A percentile compares a stretch with the other conserved stretches of the same genome.
Evolutionary conservation across 371 early-diverging fungal genomes (phyloP).

Genomic region (Parasitella parasitica): DNA sequence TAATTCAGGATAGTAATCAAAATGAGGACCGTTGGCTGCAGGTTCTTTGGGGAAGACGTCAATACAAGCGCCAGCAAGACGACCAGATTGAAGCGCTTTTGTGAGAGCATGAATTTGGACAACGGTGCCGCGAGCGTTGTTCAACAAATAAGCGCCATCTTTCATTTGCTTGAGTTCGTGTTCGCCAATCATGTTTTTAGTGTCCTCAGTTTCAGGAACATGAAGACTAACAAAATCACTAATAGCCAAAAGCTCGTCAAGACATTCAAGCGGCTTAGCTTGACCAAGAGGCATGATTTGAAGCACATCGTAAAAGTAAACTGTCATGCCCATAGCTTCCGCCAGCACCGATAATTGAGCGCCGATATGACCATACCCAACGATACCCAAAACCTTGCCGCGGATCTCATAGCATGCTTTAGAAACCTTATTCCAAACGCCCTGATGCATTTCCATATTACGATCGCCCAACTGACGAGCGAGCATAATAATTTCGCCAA

Average conservation of each 20-base stretch:
- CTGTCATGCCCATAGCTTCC: slow-evolving; percentile 94
- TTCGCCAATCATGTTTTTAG: slow-evolving; percentile 93
- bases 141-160: slow-evolving; percentile 87
- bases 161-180: slow-evolving; percentile 79
- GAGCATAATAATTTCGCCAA: slow-evolving; percentile 88
- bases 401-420: slow-evolving; percentile 88
- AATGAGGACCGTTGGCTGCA: slow-evolving; percentile 81
- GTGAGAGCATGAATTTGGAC: slow-evolving; percentile 88
- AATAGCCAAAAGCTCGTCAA: slow-evolving; percentile 75
- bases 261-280: slow-evolving; percentile 54
- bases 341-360: slow-evolving; percentile 95
- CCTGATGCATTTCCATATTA: slow-evolving; percentile 88
- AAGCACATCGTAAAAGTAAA: slow-evolving; percentile 83
- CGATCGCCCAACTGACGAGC: slow-evolving; percentile 93
- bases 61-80: slow-evolving; percentile 91
- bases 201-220: slow-evolving; percentile 95
- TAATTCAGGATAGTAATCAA: slow-evolving; percentile 69
- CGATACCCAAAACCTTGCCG: slow-evolving; percentile 91
- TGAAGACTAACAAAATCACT: slow-evolving; percentile 93
- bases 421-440: slow-evolving; percentile 92
- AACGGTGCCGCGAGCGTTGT: slow-evolving; percentile 93
- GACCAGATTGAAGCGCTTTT: slow-evolving; percentile 79
- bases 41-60: slow-evolving; percentile 97
- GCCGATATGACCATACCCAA: slow-evolving; percentile 99
- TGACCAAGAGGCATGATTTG: slow-evolving; percentile 95